Evolutionary conservation across 768 basidiomycete genomes (phyloP).

Genomic region (Rhodotorula kratochvilovae): DNA sequence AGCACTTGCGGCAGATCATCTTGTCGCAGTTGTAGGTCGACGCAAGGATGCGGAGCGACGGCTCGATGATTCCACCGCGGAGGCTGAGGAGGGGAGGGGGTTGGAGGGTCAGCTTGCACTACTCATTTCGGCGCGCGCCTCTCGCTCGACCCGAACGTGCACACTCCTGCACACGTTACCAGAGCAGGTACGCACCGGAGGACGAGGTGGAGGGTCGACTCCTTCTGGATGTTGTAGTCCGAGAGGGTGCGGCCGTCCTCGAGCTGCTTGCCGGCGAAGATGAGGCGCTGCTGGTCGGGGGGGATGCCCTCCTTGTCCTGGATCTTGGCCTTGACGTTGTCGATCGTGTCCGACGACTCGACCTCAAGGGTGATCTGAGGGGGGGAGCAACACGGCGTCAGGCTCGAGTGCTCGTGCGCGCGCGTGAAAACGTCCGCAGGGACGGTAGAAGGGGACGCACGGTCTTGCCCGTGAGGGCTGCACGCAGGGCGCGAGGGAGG

Average conservation of each 20-base stretch:
- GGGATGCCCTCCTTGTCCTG: slow-evolving; percentile 93
- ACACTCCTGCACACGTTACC: background rate
- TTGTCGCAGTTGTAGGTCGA: slow-evolving; percentile 74
- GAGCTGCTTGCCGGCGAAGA: slow-evolving; percentile 87
- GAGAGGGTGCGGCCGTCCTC: slow-evolving; percentile 86
- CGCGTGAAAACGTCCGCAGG: background rate
- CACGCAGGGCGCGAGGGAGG: background rate
- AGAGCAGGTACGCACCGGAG: slow-evolving; percentile 54
- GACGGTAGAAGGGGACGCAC: background rate
- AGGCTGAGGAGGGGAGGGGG: slow-evolving; percentile 79
- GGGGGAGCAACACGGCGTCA: background rate
- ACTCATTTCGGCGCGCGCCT: background rate
- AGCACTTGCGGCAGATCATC: slow-evolving; percentile 85
- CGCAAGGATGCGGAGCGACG: slow-evolving; percentile 93
- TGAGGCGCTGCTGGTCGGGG: slow-evolving; percentile 84
- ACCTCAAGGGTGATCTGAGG: slow-evolving; percentile 74
- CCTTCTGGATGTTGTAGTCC: slow-evolving; percentile 76
- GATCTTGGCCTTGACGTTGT: slow-evolving; percentile 91
- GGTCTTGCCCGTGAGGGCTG: slow-evolving; percentile 74
- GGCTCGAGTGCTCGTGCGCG: background rate
- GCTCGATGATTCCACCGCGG: slow-evolving; percentile 98
- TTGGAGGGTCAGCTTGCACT: background rate
- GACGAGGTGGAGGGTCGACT: slow-evolving; percentile 94
- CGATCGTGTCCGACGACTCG: slow-evolving; percentile 87
- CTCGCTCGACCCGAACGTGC: background rate